These are phyloP conservation scores for Sodiomyces alkalinus DNA, from an alignment of 2,329 filamentous ascomycete genomes.

Conservation along the genomic window DNA sequence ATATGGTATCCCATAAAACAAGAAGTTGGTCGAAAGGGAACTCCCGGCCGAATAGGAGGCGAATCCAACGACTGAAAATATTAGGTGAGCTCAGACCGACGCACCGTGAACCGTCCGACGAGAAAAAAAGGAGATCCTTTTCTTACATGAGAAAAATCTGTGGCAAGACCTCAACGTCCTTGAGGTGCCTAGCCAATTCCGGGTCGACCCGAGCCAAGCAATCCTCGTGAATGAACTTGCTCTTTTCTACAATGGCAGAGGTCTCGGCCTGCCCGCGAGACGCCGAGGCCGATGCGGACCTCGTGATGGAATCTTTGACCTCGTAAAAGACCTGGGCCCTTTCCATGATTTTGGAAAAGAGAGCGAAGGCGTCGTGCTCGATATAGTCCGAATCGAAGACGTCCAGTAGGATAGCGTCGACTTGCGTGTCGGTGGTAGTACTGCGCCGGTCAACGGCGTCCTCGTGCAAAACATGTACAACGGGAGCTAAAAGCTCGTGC, in stretches of 20 bases:
- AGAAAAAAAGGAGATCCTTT: not conserved
- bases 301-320: constrained; percentile 30
- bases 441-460: constrained; percentile 53
- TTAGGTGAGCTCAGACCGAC: no score
- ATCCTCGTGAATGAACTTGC: constrained; percentile 73
- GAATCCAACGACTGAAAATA: constrained; percentile 64
- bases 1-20: constrained; percentile 78
- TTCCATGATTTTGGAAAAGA: constrained; percentile 83
- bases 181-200: constrained; percentile 68
- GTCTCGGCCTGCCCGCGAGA: constrained; percentile 14
- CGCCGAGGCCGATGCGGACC: constrained; percentile 7
- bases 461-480: constrained; percentile 69
- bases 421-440: constrained; percentile 18
- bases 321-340: constrained; percentile 79
- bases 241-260: constrained; percentile 70
- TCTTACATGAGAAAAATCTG: constrained; percentile 88
- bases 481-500: constrained; percentile 87
- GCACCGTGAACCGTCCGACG: no score
- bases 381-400: constrained; percentile 59
- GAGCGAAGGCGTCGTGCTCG: constrained; percentile 78
- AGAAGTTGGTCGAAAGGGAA: constrained; percentile 80
- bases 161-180: constrained; percentile 75
- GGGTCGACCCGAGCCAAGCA: constrained; percentile 66
- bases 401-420: constrained; percentile 39
- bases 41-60: constrained; percentile 82